phyloP scores from a whole-genome alignment of 495 filamentous ascomycete genomes.

The Beverwykella pulmonaria region DNA sequence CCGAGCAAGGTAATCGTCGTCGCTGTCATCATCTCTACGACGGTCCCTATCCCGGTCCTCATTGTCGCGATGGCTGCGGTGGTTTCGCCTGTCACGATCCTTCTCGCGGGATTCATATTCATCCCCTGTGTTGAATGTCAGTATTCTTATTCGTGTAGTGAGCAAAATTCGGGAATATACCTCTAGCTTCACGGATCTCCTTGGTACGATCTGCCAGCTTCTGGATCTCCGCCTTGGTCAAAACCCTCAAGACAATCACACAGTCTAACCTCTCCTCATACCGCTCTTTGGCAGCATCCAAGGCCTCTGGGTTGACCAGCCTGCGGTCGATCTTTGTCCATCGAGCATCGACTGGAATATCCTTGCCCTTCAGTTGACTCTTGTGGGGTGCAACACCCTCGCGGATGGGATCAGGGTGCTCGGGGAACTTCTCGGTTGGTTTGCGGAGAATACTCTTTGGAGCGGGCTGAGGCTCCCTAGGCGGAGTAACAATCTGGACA shows the following conservation, averaged over 20 bases:
- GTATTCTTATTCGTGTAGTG: neutral
- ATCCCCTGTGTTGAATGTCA: slow-evolving; percentile 15
- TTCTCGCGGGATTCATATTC: slow-evolving; percentile 24
- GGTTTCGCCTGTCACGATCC: slow-evolving; percentile 17
- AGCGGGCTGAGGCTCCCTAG: slow-evolving; percentile 43
- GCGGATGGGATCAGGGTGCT: slow-evolving; percentile 73
- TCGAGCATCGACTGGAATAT: slow-evolving; percentile 74
- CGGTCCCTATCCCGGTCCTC: slow-evolving; percentile 19
- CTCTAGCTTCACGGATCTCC: slow-evolving; percentile 61
- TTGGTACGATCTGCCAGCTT: slow-evolving; percentile 73
- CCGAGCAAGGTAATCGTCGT: slow-evolving; percentile 10
- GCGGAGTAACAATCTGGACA: slow-evolving; percentile 47
- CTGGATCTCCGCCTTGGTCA: slow-evolving; percentile 82
- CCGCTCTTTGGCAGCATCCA: slow-evolving; percentile 75
- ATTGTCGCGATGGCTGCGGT: slow-evolving; percentile 30
- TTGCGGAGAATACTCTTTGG: slow-evolving; percentile 75
- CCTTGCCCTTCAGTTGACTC: slow-evolving; percentile 67
- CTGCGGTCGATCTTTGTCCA: slow-evolving; percentile 89
- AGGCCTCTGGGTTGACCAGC: slow-evolving; percentile 79
- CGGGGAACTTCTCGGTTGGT: slow-evolving; percentile 75
- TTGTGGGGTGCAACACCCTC: slow-evolving; percentile 90
- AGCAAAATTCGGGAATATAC: slow-evolving; percentile 48
- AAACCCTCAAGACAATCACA: slow-evolving; percentile 80
- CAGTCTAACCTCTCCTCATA: slow-evolving; percentile 80
- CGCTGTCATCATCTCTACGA: slow-evolving; percentile 15